phyloP scores from a whole-genome alignment of 306 rosid species.

The Quercus mongolica region DNA sequence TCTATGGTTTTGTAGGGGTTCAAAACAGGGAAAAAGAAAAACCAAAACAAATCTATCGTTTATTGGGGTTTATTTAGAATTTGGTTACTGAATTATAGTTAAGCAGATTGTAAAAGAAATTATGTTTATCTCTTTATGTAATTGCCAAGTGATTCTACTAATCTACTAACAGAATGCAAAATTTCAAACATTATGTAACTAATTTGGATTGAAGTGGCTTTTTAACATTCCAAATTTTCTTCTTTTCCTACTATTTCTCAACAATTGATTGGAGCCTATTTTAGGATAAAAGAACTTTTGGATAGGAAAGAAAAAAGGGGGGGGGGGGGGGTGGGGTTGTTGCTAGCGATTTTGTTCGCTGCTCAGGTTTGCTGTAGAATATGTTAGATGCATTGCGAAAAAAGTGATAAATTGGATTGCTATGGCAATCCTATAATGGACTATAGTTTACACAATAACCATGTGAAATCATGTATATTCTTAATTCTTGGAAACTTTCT shows the following conservation, averaged over 20 bases:
- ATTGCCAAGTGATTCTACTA: neutral
- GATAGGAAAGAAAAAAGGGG: too few species aligned
- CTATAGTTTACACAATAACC: neutral
- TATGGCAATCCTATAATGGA: neutral
- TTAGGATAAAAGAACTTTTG: neutral
- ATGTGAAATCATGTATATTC: neutral
- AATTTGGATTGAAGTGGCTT: neutral
- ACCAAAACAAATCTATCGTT: neutral
- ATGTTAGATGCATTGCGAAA: neutral
- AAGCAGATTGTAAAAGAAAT: neutral
- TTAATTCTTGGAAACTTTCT: neutral
- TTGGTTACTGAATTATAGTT: neutral
- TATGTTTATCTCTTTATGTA: neutral
- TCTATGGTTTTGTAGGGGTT: neutral
- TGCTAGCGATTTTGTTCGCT: neutral
- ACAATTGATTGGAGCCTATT: neutral
- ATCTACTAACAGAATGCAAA: neutral
- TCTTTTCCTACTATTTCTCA: too few species aligned
- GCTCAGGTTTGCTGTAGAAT: neutral
- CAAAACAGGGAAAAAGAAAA: neutral
- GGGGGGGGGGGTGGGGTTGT: neutral
- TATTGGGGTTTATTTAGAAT: neutral
- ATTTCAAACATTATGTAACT: neutral
- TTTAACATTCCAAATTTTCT: too few species aligned
- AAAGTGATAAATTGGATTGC: too few species aligned